Base-by-base conservation (phyloP, 768 basidiomycete genomes). In the Clitopilus passeckerianus region DNA sequence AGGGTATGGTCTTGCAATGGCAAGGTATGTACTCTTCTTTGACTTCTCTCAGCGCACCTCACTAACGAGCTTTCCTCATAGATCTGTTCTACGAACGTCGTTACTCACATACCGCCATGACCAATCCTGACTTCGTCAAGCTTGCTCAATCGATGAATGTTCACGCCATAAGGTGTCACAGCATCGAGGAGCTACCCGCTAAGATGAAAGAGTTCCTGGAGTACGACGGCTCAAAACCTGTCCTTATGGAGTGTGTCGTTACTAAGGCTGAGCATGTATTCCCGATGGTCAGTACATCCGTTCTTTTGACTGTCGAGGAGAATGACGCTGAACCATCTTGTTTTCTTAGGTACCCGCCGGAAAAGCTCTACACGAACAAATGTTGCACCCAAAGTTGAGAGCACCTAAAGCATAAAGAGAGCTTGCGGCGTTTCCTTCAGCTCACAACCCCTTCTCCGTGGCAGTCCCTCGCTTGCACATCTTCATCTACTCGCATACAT, bases 161-260 rank as follows among this genome's bases (percentile, higher is more conserved):
- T 24, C 93, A 97, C 67, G 95, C 91, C 20, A 86, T 98, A 66
- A 83, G 92, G 61, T 92, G 89, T 71, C 74, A 77, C 54, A 82
- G 68, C 27, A 70, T 80, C 1, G 86, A 80, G 44, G 95, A 99
- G 57, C 81, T 99, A 8, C 93, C 94, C 0, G 85, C 83, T 34
- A 97, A 91, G 82, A 98, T 99, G 96, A 95, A 95, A 79, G 95
- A 98, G 80, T 95, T 99, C 77, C 80, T 99, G 64, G 95, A 95
- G 76, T 96, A 95, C 70, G 91, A 96, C 65, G 86, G 84, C 59
- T 82, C 80, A 59, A 89, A 84, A 74, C 97, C 97, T 2, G 83
- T 98, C 43, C 72, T 99, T 62, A 77, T 99, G 80, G 97, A 99
- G 75, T 96, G 93, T 70, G 43, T 87, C 56, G 92, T 98, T 53